Conservation (phyloP, 2,329 filamentous ascomycete species). For the Lachnellula suecica region DNA sequence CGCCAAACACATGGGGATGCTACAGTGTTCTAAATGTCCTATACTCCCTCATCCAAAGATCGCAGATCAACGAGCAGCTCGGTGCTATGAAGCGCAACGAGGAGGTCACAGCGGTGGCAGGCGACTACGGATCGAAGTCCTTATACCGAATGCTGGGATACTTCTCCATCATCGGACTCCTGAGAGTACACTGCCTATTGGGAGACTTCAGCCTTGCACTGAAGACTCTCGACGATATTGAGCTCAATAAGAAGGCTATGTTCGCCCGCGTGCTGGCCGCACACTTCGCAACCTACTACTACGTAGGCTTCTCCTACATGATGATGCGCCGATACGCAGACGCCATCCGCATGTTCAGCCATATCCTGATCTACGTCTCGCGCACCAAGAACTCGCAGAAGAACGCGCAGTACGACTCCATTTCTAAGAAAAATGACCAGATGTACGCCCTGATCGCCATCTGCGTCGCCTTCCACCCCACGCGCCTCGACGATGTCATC, state of each 20-base stretch:
- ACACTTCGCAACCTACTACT: slow-evolving; percentile 99
- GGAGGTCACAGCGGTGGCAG: slow-evolving; percentile 82
- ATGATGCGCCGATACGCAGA: slow-evolving; percentile 99
- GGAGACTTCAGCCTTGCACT: slow-evolving; percentile 97
- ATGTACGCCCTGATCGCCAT: slow-evolving; percentile 99
- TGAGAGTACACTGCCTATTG: slow-evolving; percentile 93
- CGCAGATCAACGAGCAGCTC: slow-evolving; percentile 96
- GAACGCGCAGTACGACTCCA: slow-evolving; percentile 96
- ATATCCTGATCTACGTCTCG: slow-evolving; percentile 98
- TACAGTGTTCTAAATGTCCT: slow-evolving; percentile 99
- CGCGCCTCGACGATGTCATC: slow-evolving; percentile 96
- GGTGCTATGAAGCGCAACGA: slow-evolving; percentile 92
- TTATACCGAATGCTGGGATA: slow-evolving; percentile 98
- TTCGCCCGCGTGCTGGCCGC: slow-evolving; percentile 99
- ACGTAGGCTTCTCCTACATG: slow-evolving; percentile 99
- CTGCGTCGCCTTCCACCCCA: slow-evolving; percentile 97
- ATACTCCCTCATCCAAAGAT: slow-evolving; percentile 97
- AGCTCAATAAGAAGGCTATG: slow-evolving; percentile 99
- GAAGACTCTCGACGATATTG: slow-evolving; percentile 98
- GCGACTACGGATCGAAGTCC: slow-evolving; percentile 91
- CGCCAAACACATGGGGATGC: slow-evolving; percentile 99
- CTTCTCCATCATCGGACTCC: slow-evolving; percentile 97
- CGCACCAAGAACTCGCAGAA: slow-evolving; percentile 99
- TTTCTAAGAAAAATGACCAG: slow-evolving; percentile 99
- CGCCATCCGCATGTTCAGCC: slow-evolving; percentile 99